Evolutionary conservation across 306 rosid genomes (phyloP), one percentile per base, ranked within the genome.

Genomic region (Pachyrhizus erosus): DNA sequence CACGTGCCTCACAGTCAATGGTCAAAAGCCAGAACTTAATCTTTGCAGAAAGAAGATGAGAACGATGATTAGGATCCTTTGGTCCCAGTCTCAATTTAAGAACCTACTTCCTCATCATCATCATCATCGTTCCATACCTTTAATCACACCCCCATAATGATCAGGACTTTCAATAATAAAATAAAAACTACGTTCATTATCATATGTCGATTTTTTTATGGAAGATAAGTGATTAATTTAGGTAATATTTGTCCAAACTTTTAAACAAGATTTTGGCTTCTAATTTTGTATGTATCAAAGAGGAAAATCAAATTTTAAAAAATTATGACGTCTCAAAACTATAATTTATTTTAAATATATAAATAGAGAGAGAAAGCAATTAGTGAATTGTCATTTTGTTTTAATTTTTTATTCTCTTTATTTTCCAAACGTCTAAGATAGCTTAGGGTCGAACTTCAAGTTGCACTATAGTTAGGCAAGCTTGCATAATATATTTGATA

Each of bases 1-100:
- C 97, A 92, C 92, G 94, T 92, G 97, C 85, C 85, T 84, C n/a
- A 10, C 62, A 23, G 97, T 92, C 97, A 89, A 92, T 83, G 97
- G 95, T 92, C 97, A 91, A 91, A 92, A 87, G 90, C 80, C 65
- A 57, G 69, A 15, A 20, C 37, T 79, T 84, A 54, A 31, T 62
- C 87, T 83, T 84, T 83, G 48, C 65, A 85, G 70, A 74, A 78
- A 68, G 91, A 78, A 68, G 90, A 89, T 88, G 84, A 89, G 90
- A 85, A 79, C 76, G 86, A 71, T 86, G 84, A 89, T 83, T 45
- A 81, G 89, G 85, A 86, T 80, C 78, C 69, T 27, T 73, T 84
- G 77, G 15, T 66, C 26, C 33, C 77, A 54, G 12, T 40, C 58
- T 31, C 67, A 64, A 21, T n/a, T 62, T 27, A 57, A 40, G 75